Base-by-base conservation (phyloP, 2,329 filamentous ascomycete species). In the Trichoderma sp. region DNA sequence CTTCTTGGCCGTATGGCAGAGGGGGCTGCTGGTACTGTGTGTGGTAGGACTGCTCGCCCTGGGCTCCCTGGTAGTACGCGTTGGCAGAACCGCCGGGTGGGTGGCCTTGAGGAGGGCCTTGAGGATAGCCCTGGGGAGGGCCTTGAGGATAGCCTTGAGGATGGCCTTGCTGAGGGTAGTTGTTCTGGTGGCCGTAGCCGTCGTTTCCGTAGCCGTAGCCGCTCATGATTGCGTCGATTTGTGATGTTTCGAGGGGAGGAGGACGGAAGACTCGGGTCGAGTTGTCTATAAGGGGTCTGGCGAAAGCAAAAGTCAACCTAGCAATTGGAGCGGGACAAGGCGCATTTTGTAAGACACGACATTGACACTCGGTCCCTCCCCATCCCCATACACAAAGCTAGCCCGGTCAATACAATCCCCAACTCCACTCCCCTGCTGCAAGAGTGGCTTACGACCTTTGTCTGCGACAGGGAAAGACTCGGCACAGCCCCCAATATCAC, bases 401-500 rank as follows among this genome's bases (percentile, higher is more conserved):
- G 57, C 34, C 34, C n/a, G 34, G 34, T 35, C 50, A 32, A 27
- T 25, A 19, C 29, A 25, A 35, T 27, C 32, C 37, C n/a, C 52
- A 64, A 48, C 63, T 68, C 67, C 67, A 68, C 67, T 59, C 50
- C 67, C 52, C 50, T 57, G 48, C 58, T 57, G 29, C 35, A 52
- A 64, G 58, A 58, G 67, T 68, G 67, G 67, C 67, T 68, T 45
- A 64, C 57, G 60, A 52, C 25, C 48, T 57, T 67, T 45, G 56
- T 25, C 65, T 29, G 22, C 42, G 42, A 34, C 29, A 19, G 29
- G 52, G 52, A n/a, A n/a, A 54, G 39, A 27, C 35, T 35, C 52
- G 45, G 60, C 56, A 60, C 64, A 60, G 64, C 58, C 67, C 64
- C 67, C 67, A 68, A 68, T 68, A 68, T 68, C 25, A 39, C 67